Conservation (phyloP, 164 flowering plant genomes). For the Piper betle region DNA sequence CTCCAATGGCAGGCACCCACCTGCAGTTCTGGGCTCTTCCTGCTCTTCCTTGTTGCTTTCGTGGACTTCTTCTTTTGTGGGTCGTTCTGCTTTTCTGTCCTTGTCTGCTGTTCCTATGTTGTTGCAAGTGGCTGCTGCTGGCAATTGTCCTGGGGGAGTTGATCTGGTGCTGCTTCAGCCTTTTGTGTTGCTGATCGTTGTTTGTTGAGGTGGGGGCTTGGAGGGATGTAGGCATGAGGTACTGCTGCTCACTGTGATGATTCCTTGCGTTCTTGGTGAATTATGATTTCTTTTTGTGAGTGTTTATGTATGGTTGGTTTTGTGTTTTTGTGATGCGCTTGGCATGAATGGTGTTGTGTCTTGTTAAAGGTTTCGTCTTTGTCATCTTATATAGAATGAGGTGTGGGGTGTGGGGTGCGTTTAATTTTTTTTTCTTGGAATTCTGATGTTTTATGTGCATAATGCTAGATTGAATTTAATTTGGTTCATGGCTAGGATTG, state of each 20-base stretch:
- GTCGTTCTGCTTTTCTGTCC: conserved; percentile 2
- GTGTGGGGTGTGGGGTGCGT: background rate
- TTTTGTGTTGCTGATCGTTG: conserved; percentile 11
- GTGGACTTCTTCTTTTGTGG: conserved; percentile 2
- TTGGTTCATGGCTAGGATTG: background rate
- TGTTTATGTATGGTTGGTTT: background rate
- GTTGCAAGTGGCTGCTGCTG: conserved; percentile 10
- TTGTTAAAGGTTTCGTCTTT: background rate
- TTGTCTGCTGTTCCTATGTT: conserved; percentile 6
- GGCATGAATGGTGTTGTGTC: background rate
- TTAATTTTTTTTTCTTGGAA: too few species aligned
- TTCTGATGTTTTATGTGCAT: too few species aligned
- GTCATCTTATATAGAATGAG: background rate
- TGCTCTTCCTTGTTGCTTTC: background rate
- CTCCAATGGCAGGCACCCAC: conserved; percentile 39
- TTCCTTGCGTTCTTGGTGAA: background rate
- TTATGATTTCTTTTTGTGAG: background rate
- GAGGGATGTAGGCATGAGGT: conserved; percentile 71
- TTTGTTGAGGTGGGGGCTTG: conserved; percentile 19
- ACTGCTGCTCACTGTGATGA: conserved; percentile 3
- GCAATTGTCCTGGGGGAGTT: conserved; percentile 13
- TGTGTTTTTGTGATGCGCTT: background rate
- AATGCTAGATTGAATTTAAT: too few species aligned
- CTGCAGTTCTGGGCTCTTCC: conserved; percentile 11
- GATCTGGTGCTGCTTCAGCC: conserved; percentile 1